These are phyloP conservation scores for Primulina tabacum DNA, from an alignment of 257 asterid species.

Conservation along the genomic window DNA sequence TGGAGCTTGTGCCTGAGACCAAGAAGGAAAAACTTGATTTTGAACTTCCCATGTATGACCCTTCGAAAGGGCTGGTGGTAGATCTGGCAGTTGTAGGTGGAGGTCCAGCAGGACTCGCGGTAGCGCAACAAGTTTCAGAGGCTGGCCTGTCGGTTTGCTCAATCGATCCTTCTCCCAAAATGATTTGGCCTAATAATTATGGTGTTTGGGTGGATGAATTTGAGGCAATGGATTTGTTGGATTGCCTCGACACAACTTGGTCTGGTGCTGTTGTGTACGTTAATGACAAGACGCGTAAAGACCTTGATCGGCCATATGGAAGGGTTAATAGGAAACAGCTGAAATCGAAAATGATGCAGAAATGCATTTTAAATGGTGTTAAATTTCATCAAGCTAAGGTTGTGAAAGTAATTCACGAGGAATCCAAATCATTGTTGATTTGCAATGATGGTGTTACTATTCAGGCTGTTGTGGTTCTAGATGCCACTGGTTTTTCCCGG, in stretches of 20 bases:
- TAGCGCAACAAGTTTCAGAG: constrained; percentile 95
- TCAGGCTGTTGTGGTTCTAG: constrained; percentile 90
- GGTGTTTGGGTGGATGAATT: constrained; percentile 99
- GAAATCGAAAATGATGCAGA: constrained; percentile 95
- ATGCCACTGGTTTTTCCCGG: constrained; percentile 91
- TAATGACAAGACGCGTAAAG: constrained; percentile 54
- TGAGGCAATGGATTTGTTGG: constrained; percentile 95
- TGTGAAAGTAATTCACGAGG: constrained; percentile 84
- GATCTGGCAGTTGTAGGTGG: constrained; percentile 98
- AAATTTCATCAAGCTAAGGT: constrained; percentile 96
- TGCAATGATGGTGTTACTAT: constrained; percentile 88
- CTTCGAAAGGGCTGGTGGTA: constrained; percentile 58
- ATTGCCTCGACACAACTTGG: constrained; percentile 94
- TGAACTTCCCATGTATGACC: constrained; percentile 86
- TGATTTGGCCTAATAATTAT: constrained; percentile 96
- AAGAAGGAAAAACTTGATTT: constrained; percentile 91
- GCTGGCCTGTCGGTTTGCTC: constrained; percentile 95
- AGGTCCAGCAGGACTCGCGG: constrained; percentile 98
- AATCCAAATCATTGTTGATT: constrained; percentile 66
- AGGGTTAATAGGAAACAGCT: constrained; percentile 84
- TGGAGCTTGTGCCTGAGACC: constrained; percentile 91
- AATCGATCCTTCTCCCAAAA: constrained; percentile 80
- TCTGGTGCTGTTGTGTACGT: constrained; percentile 76
- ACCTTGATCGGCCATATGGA: constrained; percentile 85
- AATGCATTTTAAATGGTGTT: constrained; percentile 84